Evolutionary conservation across 805 yeast genomes (phyloP).

Genomic region (Candida pseudoglaebosa): DNA sequence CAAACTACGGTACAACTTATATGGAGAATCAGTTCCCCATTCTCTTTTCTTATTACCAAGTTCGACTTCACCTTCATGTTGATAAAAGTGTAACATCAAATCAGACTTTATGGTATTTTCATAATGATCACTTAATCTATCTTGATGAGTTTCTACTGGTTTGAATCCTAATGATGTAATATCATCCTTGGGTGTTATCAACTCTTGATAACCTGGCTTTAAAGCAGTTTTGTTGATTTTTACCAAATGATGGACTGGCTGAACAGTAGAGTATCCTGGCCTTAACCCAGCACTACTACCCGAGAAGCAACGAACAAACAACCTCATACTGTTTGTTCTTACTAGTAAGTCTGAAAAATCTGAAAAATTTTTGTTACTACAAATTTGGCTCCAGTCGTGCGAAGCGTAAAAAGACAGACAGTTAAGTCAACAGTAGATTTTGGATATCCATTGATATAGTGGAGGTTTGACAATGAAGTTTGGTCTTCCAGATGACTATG

Average conservation of each 20-base stretch:
- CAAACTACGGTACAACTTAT: slow-evolving; percentile 77
- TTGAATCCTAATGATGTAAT: slow-evolving; percentile 73
- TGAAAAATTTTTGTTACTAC: slow-evolving; percentile 9
- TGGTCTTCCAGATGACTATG: slow-evolving; percentile 24
- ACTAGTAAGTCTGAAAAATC: slow-evolving; percentile 2
- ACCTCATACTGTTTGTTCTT: slow-evolving; percentile 11
- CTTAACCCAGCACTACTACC: slow-evolving; percentile 47
- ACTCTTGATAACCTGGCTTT: slow-evolving; percentile 69
- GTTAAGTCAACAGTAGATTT: not conserved
- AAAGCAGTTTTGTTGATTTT: slow-evolving; percentile 68
- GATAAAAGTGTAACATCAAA: slow-evolving; percentile 69
- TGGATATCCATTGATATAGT: not conserved
- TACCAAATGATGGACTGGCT: slow-evolving; percentile 90
- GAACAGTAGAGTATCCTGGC: slow-evolving; percentile 59
- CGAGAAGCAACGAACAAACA: slow-evolving; percentile 27
- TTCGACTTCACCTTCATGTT: slow-evolving; percentile 53
- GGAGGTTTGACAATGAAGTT: slow-evolving; percentile 17
- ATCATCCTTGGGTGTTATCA: slow-evolving; percentile 66
- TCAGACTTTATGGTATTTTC: slow-evolving; percentile 71
- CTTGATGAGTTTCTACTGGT: slow-evolving; percentile 74
- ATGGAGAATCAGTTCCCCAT: slow-evolving; percentile 88
- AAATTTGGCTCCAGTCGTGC: slow-evolving; percentile 2
- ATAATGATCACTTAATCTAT: slow-evolving; percentile 76
- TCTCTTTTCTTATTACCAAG: slow-evolving; percentile 70
- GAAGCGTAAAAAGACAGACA: not conserved